Evolutionary conservation across 768 basidiomycete species (phyloP).

Genomic region (Vararia minispora): DNA sequence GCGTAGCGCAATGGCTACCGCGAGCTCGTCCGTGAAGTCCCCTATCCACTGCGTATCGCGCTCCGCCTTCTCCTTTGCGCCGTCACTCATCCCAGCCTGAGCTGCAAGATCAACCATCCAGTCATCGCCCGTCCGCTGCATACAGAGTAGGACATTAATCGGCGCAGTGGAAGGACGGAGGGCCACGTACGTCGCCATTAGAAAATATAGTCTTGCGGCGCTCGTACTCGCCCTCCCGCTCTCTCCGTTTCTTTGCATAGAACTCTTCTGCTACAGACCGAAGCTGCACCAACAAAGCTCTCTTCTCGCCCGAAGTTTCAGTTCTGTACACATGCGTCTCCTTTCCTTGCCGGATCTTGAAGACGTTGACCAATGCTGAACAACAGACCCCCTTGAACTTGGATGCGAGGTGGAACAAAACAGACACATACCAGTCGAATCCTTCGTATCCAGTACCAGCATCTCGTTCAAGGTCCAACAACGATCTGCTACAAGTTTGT

Average conservation of each 20-base stretch:
- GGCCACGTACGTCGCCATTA: conserved; percentile 28
- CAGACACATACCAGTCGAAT: conserved; percentile 63
- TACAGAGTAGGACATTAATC: conserved; percentile 21
- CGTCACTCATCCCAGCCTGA: conserved; percentile 40
- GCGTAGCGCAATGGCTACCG: conserved; percentile 81
- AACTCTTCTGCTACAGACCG: conserved; percentile 91
- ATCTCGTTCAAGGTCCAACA: conserved; percentile 94
- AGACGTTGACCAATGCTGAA: conserved; percentile 82
- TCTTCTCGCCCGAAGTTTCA: conserved; percentile 76
- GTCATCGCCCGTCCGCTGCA: too few relatives aligned
- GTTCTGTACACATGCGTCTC: conserved; percentile 93
- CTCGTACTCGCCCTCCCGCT: conserved; percentile 89
- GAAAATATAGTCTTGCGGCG: conserved; percentile 69
- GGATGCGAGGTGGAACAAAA: background rate
- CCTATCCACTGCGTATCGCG: conserved; percentile 79
- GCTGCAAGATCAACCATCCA: conserved; percentile 65
- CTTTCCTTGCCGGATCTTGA: conserved; percentile 89
- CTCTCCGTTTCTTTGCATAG: conserved; percentile 77
- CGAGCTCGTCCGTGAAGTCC: conserved; percentile 86
- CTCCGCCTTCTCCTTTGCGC: conserved; percentile 65
- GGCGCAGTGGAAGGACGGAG: conserved; percentile 18
- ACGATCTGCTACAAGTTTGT: conserved; percentile 82
- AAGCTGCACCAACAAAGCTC: conserved; percentile 71
- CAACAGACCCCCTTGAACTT: background rate
- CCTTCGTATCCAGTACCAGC: conserved; percentile 92